Conservation (phyloP, 495 filamentous ascomycete species). For the Penicillium tannophilum region DNA sequence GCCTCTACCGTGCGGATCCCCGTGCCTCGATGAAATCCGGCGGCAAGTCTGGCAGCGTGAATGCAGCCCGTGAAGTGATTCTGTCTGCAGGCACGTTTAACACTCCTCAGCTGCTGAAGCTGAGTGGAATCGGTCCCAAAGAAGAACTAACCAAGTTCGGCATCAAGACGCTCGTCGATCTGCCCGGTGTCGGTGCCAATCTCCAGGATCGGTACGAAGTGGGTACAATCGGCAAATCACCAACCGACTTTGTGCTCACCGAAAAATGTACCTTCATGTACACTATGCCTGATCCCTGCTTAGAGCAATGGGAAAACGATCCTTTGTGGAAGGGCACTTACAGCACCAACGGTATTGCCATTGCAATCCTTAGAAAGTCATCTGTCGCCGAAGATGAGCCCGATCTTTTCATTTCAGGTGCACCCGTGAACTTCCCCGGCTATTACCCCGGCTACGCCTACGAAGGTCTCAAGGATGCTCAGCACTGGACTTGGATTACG, state of each 20-base stretch:
- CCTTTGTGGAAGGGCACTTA: conserved; percentile 47
- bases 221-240: conserved; percentile 46
- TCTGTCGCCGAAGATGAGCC: conserved; percentile 38
- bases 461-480: conserved; percentile 27
- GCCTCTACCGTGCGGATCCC: conserved; percentile 63
- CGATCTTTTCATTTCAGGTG: conserved; percentile 55
- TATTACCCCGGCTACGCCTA: conserved; percentile 40
- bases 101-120: conserved; percentile 65
- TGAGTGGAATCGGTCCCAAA: conserved; percentile 62
- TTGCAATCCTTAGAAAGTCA: conserved; percentile 46
- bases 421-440: conserved; percentile 49
- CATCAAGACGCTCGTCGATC: conserved; percentile 55
- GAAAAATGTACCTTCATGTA: conserved; percentile 51
- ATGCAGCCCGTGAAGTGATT: conserved; percentile 62
- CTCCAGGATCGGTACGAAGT: conserved; percentile 68
- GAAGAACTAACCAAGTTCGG: conserved; percentile 47
- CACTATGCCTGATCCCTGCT: conserved; percentile 48
- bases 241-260: conserved; percentile 48
- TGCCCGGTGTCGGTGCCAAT: conserved; percentile 67
- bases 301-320: conserved; percentile 48
- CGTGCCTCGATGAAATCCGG: conserved; percentile 21
- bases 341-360: conserved; percentile 48
- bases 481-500: conserved; percentile 49
- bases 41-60: conserved; percentile 48
- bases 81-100: conserved; percentile 63